Evolutionary conservation across 495 filamentous ascomycete genomes (phyloP), one percentile per base, ranked within the genome.

Genomic region (Daldinia grandis): DNA sequence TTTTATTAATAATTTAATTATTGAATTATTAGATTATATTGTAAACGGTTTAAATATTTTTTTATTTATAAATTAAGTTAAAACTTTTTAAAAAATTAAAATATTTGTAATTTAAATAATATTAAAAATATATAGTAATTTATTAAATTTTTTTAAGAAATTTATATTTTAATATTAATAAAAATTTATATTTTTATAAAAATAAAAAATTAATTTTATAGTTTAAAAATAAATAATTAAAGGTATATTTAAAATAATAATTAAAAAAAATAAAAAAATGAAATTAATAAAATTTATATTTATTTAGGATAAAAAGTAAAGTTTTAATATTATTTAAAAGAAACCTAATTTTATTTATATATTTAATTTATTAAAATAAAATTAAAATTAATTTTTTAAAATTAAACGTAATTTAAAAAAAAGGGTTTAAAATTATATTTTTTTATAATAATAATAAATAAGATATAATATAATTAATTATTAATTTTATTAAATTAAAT

Each of bases 351-450:
- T 44, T 14, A 8, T 9, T 8, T 44, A 44, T 44, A 9, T 44
- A 44, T n/a, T 14, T 17, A 44, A 44, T 15, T 6, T 17, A 44
- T n/a, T 44, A 51, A 51, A 51, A 42, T 44, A 44, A 44, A 44
- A 44, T 51, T 24, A 24, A 25, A 25, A 51, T 51, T 24, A 51
- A 6, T n/a, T n/a, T n/a, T n/a, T n/a, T n/a, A n/a, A n/a, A n/a
- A n/a, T n/a, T n/a, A n/a, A n/a, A n/a, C n/a, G 15, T 51, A 42
- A n/a, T n/a, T n/a, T n/a, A n/a, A n/a, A n/a, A n/a, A n/a, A n/a
- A n/a, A n/a, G n/a, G n/a, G n/a, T n/a, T n/a, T n/a, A n/a, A n/a
- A 44, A 60, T 27, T 42, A 27, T 60, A 33, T 60, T 38, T 37
- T 37, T 37, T 5, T 37, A 37, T 37, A 37, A 5, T 37, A 5